Percentiles rank a stretch among this genome's conserved stretches.
Evolutionary conservation across 257 asterid species (phyloP).

Genomic region (Rubia yunnanensis): DNA sequence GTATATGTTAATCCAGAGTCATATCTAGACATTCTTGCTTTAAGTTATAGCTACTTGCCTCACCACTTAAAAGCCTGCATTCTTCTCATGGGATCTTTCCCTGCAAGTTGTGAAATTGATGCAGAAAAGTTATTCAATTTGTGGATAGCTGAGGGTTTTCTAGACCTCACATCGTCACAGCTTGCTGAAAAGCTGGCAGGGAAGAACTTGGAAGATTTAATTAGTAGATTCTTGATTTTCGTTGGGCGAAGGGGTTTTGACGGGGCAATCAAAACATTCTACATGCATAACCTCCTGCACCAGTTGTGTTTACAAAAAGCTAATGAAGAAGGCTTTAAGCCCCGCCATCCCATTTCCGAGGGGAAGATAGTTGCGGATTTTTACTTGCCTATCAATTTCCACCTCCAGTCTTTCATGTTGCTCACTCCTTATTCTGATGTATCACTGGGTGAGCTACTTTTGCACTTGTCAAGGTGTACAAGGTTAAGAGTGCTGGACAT

Average conservation of each 20-base stretch:
- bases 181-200: constrained; percentile 18
- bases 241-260: constrained; percentile 12
- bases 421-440: neutral
- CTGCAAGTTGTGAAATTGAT: constrained; percentile 25
- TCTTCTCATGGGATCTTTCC: constrained; percentile 27
- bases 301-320: constrained; percentile 34
- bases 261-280: constrained; percentile 25
- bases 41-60: constrained; percentile 22
- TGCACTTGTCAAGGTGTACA: constrained; percentile 11
- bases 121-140: constrained; percentile 18
- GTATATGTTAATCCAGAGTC: neutral
- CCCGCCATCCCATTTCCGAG: constrained; percentile 13
- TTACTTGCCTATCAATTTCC: constrained; percentile 10
- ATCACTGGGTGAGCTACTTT: neutral
- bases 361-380: constrained; percentile 1
- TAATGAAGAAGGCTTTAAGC: constrained; percentile 25
- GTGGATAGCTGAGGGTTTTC: constrained; percentile 36
- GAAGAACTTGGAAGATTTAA: constrained; percentile 33
- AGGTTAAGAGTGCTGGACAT: constrained; percentile 27
- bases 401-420: neutral
- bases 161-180: neutral
- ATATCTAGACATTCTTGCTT: constrained; percentile 8
- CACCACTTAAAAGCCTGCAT: constrained; percentile 27
- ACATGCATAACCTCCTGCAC: constrained; percentile 27
- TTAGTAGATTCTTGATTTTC: constrained; percentile 22